Base-by-base conservation (phyloP, 148 eudicot species). In the Nepenthes mirabilis region DNA sequence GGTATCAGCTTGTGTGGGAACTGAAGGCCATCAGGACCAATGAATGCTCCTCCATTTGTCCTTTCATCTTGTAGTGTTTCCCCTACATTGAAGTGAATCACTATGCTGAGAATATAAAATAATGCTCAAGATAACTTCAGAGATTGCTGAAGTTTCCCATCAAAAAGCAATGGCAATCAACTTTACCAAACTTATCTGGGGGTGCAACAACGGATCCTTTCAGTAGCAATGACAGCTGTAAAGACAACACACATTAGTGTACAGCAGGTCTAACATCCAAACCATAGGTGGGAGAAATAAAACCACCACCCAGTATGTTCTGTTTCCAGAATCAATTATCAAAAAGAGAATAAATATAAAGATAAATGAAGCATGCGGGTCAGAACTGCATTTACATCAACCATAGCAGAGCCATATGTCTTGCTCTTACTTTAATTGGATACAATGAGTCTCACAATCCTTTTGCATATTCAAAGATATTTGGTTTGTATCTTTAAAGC, bases 1-100 rank as follows among this genome's bases (percentile, higher is more conserved):
- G 97, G 97, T 74, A 87, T 91, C 70, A 91, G 71, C 69, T 91
- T 91, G 37, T 84, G 95, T 9, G 97, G 95, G 56, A 87, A 83
- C 72, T 87, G 97, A 66, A 82, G 78, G 71, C 97, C 97, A 68
- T 91, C 97, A 14, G 78, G 71, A 49, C 88, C 88, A 61, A 80
- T 70, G 58, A 91, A 82, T 59, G 90, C 82, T 61, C 97, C 97
- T 75, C 97, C 97, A 81, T 91, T 85, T n/a, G 73, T 74, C 79
- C 97, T 87, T 77, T 91, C 97, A 75, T 91, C 95, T 73, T 87
- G 90, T 68, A 91, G 87, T 53, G 90, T 88, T 78, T 91, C 97
- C 65, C 97, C 97, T 91, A n/a, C 52, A 49, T 11, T 12, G 10
- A n/a, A 49, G 12, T 12, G 11, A n/a, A 5, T 49, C 14, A 49